A percentile compares a stretch with the other conserved stretches of the same genome.
phyloP scores from a whole-genome alignment of 345 rosid species.

The Aquilaria yunnanensis region DNA sequence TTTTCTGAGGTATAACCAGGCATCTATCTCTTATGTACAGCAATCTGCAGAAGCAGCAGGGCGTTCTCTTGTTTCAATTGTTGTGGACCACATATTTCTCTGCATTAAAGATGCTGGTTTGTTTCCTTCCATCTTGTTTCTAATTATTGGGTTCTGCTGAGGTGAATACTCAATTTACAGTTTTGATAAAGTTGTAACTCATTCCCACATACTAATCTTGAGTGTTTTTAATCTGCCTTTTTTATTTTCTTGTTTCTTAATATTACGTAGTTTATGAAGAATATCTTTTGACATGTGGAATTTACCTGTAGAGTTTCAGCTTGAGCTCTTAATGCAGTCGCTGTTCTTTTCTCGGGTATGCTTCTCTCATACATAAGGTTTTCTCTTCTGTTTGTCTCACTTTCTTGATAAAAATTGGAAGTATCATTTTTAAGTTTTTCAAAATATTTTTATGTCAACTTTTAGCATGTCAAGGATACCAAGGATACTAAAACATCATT shows the following conservation, averaged over 20 bases:
- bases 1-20: background rate
- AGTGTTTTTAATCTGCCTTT: background rate
- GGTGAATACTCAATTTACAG: background rate
- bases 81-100: slow-evolving; percentile 96
- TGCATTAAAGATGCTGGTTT: slow-evolving; percentile 93
- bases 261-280: background rate
- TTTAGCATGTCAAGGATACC: too few species aligned
- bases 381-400: slow-evolving; percentile 10
- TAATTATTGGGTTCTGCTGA: slow-evolving; percentile 2
- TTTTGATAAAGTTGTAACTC: background rate
- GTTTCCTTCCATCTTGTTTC: slow-evolving; percentile 19
- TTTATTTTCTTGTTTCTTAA: background rate
- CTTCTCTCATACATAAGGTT: slow-evolving; percentile 14
- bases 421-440: too few species aligned
- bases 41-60: slow-evolving; percentile 92
- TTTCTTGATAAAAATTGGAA: slow-evolving; percentile 2
- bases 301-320: slow-evolving; percentile 79
- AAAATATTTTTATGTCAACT: too few species aligned
- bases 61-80: slow-evolving; percentile 72
- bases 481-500: too few species aligned
- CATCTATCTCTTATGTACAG: slow-evolving; percentile 28
- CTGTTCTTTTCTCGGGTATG: slow-evolving; percentile 91
- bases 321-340: slow-evolving; percentile 93
- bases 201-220: background rate
- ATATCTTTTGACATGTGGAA: slow-evolving; percentile 4